Conservation (phyloP, 1,284 basidiomycete species). For the Mrakiaceae sp. region DNA sequence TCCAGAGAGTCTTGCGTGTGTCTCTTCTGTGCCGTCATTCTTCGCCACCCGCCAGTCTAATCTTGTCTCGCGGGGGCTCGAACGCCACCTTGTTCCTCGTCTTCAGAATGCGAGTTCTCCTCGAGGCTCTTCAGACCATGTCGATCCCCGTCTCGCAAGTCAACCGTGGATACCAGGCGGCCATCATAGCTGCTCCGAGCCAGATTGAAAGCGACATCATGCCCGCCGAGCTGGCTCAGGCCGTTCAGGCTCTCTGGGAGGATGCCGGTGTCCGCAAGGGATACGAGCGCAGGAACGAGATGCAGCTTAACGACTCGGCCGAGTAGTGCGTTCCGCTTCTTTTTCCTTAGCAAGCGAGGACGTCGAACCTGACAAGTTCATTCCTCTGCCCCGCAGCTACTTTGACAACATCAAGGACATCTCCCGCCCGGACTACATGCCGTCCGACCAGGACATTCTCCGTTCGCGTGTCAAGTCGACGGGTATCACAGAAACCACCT, state of each 20-base stretch:
- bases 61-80: background rate
- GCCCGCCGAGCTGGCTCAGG: conserved; percentile 65
- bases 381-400: conserved; percentile 42
- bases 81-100: conserved; percentile 11
- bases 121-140: conserved; percentile 75
- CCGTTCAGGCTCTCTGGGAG: conserved; percentile 72
- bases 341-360: too few species aligned
- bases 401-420: conserved; percentile 84
- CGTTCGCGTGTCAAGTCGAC: conserved; percentile 76
- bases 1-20: too few species aligned
- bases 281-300: conserved; percentile 74
- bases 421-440: conserved; percentile 61
- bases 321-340: conserved; percentile 43
- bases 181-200: conserved; percentile 66
- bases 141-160: conserved; percentile 51
- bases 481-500: conserved; percentile 84
- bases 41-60: background rate
- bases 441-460: conserved; percentile 75
- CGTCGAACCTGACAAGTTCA: too few species aligned
- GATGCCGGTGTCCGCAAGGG: conserved; percentile 76
- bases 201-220: conserved; percentile 76
- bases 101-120: conserved; percentile 49
- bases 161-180: conserved; percentile 64
- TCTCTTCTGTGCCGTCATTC: background rate
- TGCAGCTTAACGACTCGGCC: conserved; percentile 93